Conservation (phyloP, 2,329 filamentous ascomycete genomes). For the Cladosporium velox region DNA sequence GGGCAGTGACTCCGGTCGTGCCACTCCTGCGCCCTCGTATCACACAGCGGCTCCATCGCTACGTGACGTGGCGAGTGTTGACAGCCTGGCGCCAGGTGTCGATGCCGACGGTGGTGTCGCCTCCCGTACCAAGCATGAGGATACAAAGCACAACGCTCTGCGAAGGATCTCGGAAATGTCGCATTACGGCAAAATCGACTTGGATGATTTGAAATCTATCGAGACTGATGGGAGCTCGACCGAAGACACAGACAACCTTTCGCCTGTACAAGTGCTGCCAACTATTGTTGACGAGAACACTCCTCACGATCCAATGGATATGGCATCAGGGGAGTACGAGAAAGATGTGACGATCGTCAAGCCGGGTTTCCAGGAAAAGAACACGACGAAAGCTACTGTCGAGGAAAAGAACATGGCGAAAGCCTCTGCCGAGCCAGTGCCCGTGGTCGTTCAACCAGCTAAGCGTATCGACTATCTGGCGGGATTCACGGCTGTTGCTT, state of each 20-base stretch:
- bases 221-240: background rate
- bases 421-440: constrained; percentile 18
- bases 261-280: background rate
- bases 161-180: constrained; percentile 7
- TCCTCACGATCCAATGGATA: background rate
- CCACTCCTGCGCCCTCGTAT: constrained; percentile 22
- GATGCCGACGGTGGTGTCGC: background rate
- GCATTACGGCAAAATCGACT: background rate
- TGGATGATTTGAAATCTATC: background rate
- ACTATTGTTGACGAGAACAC: background rate
- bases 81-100: background rate
- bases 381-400: background rate
- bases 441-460: background rate
- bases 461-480: constrained; percentile 38
- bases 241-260: background rate
- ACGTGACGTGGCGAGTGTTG: background rate
- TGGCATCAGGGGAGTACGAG: background rate
- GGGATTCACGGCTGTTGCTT: constrained; percentile 48
- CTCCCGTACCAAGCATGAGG: background rate
- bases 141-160: background rate
- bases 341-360: background rate
- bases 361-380: background rate
- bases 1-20: background rate
- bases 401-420: background rate
- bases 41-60: constrained; percentile 5